phyloP scores from a whole-genome alignment of 257 asterid species.

The Capsicum rhomboideum region DNA sequence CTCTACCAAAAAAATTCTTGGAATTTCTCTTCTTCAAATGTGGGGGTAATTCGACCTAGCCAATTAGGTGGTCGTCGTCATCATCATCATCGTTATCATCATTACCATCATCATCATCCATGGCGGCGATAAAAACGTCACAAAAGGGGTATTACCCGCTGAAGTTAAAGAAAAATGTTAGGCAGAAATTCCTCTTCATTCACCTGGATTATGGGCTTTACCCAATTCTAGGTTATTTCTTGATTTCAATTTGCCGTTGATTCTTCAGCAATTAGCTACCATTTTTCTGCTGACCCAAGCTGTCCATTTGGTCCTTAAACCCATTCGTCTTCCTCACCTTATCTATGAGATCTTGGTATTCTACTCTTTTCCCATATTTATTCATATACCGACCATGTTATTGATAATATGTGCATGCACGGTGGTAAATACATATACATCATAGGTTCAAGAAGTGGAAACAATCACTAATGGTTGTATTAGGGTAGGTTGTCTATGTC shows the following conservation, averaged over 20 bases:
- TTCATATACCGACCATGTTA: not conserved
- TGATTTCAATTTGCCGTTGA: constrained; percentile 44
- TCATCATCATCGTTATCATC: not conserved
- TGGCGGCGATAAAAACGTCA: too few species aligned
- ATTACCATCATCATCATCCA: not conserved
- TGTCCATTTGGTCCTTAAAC: constrained; percentile 48
- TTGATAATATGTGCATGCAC: not conserved
- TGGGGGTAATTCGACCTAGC: not conserved
- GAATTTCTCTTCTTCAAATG: not conserved
- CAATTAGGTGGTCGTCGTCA: not conserved
- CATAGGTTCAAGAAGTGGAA: too few species aligned
- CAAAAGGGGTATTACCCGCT: constrained; percentile 30
- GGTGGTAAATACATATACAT: too few species aligned
- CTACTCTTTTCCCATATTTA: not conserved
- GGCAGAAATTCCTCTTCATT: constrained; percentile 32
- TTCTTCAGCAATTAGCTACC: constrained; percentile 61
- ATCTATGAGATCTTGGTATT: constrained; percentile 65
- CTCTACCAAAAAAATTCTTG: not conserved
- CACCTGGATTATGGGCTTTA: constrained; percentile 46
- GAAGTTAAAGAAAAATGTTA: constrained; percentile 25
- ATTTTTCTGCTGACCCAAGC: constrained; percentile 60
- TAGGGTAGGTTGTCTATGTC: too few species aligned
- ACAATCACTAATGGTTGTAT: too few species aligned
- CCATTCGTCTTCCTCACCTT: constrained; percentile 64
- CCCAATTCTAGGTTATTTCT: constrained; percentile 14